Evolutionary conservation across 140 eudicot species (phyloP), one percentile per base, ranked within the genome.

Genomic region (Anethum foeniculum): DNA sequence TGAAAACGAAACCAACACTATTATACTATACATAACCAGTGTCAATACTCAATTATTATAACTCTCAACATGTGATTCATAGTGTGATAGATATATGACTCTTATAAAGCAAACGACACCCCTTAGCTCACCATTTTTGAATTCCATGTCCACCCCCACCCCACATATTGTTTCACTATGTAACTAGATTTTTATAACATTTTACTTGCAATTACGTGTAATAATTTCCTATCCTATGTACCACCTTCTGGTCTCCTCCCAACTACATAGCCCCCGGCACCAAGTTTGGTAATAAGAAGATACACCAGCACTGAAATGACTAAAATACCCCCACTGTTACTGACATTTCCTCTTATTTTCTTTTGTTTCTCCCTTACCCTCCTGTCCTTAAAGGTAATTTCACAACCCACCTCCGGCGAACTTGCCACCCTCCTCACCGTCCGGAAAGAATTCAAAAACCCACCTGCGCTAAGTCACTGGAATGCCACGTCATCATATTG

Each of bases 401-500:
- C 97, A 8, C 96, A 90, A 71, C 60, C 80, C 10, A 2, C 71
- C 21, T 27, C 93, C 9, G 54, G 91, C 19, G 93, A 91, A 6
- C 73, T 52, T 54, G 76, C 78, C 58, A 87, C 89, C 81, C 87
- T 94, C 2, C 92, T 94, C 7, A 75, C 86, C 86, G 81, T 93
- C 80, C 81, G 78, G 18, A 86, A 76, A 25, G 54, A 71, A 10
- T 86, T 89, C 92, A 85, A 88, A 28, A 81, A 91, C 78, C 97
- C 97, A 8, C 71, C 82, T 1, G 38, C 86, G 7, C 86, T 91
- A 30, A 54, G 43, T 1, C 52, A 80, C 80, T 93, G 98, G 98
- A 87, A 84, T 83, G 46, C 85, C 77, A 80, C 92, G 25, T 87
- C 93, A 1, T 83, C 93, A 0, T 90, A 93, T 41, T 93, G 98